These are phyloP conservation scores for Jamesozyma rosinii DNA, from an alignment of 805 yeast genomes.

Conservation along the genomic window DNA sequence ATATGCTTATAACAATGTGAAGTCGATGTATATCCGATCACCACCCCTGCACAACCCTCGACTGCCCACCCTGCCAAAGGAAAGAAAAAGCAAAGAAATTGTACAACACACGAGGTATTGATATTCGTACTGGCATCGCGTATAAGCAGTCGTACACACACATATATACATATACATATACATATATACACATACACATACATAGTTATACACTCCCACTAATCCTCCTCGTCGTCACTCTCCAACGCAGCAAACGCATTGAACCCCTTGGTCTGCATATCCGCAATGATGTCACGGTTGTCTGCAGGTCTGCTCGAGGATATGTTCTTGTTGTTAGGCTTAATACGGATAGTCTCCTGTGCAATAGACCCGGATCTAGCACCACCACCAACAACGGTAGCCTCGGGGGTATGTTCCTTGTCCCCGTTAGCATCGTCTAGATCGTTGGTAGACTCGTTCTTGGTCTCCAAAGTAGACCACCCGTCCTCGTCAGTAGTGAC, in stretches of 20 bases:
- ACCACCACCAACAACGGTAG: conserved; percentile 36
- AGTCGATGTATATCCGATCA: too few species aligned
- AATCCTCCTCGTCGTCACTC: conserved; percentile 44
- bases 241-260: conserved; percentile 78
- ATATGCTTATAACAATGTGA: too few species aligned
- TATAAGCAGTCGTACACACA: too few species aligned
- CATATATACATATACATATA: too few species aligned
- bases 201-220: too few species aligned
- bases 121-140: too few species aligned
- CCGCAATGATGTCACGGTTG: conserved; percentile 61
- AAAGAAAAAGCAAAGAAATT: too few species aligned
- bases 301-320: conserved; percentile 68
- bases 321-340: conserved; percentile 66
- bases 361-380: conserved; percentile 13
- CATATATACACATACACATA: too few species aligned
- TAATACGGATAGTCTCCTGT: conserved; percentile 46
- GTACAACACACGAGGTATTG: too few species aligned
- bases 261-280: conserved; percentile 55
- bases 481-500: conserved; percentile 65
- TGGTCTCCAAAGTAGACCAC: conserved; percentile 62
- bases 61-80: too few species aligned
- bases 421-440: conserved; percentile 13
- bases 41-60: too few species aligned
- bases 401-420: conserved; percentile 24
- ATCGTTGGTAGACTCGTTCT: conserved; percentile 12